Percentiles rank a stretch among this genome's conserved stretches.
These are phyloP conservation scores for Kwoniella sp. DNA, from an alignment of 768 basidiomycete genomes.

Conservation along the genomic window DNA sequence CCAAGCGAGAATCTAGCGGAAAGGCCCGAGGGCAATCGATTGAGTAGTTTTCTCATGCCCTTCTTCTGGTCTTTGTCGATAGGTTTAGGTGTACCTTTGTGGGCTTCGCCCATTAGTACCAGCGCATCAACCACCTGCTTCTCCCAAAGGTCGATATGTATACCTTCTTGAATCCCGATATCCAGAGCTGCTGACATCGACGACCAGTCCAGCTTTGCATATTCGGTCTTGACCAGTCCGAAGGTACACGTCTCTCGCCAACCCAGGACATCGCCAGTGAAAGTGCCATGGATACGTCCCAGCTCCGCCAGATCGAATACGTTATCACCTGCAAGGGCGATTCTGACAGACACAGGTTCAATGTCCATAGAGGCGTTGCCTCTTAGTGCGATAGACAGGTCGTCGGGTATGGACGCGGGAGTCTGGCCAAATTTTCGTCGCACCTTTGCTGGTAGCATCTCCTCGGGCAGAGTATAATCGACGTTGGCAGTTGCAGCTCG, in stretches of 20 bases:
- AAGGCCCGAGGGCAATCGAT: constrained; percentile 58
- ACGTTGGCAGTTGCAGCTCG: constrained; percentile 8
- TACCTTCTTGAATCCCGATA: constrained; percentile 56
- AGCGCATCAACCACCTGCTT: constrained; percentile 58
- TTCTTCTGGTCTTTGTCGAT: background rate
- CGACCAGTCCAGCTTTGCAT: constrained; percentile 15
- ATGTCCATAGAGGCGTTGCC: constrained; percentile 18
- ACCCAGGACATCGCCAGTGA: constrained; percentile 30
- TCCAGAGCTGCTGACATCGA: constrained; percentile 51
- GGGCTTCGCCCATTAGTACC: constrained; percentile 54
- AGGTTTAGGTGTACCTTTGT: constrained; percentile 1
- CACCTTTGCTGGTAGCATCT: constrained; percentile 28
- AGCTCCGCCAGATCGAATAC: constrained; percentile 28
- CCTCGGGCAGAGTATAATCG: constrained; percentile 22
- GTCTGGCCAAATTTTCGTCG: constrained; percentile 7
- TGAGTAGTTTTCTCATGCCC: constrained; percentile 28
- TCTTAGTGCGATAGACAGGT: constrained; percentile 27
- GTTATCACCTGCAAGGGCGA: constrained; percentile 19
- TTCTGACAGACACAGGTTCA: constrained; percentile 30
- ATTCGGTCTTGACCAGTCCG: constrained; percentile 12
- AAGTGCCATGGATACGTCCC: constrained; percentile 24
- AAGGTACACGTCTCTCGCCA: background rate
- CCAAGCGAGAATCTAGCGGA: constrained; percentile 60
- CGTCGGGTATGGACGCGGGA: constrained; percentile 21
- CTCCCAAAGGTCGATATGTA: constrained; percentile 68